Base-by-base conservation (phyloP, 768 basidiomycete species). In the Collybia nuda region DNA sequence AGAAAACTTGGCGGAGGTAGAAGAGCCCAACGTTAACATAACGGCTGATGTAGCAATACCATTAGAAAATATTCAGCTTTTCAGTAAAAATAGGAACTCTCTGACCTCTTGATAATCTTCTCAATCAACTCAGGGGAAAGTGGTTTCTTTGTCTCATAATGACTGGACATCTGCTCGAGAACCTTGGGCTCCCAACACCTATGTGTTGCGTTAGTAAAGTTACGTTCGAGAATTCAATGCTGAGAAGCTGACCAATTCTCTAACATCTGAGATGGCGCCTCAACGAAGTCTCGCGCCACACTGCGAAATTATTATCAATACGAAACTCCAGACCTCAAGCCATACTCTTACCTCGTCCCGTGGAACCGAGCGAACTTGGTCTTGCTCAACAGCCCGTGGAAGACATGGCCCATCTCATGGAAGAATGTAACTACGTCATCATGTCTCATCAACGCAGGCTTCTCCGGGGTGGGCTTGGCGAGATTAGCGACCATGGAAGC, bases 241-340 rank as follows among this genome's bases (percentile, higher is more conserved):
- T 14, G 26, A 38, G 7, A 36, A 12, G 49, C 68, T 15, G 40
- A 85, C 92, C 92, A 94, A 60, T 93, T 91, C 69, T 95, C 93
- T 53, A 93, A 72, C 92, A 93, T 93, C 70, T 95, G 91, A 15
- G 86, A 88, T 0, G 92, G 93, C 2, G 92, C 92, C 67, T 94
- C 91, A 8, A 92, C 91, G 54, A 92, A 92, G 65, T 93, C 90
- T 5, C 86, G 69, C 6, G 87, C 86, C 21, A 90, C 86, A 22
- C 81, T 76, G 47, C 12, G 35, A 36, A n/a, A 46, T 24, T 11
- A 5, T 11, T 49, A 37, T 40, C 14, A 8, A 50, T 12, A 28
- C 21, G 8, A 11, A 18, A 39, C 14, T 9, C 18, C 14, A 40
- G 23, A 6, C 19, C 49, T 37, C 19, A 11, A 22, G 21, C 14